A percentile compares a stretch with the other conserved stretches of the same genome.
These are phyloP conservation scores for Phytophthora idaei DNA, from an alignment of 352 stramenopile genomes.

Conservation along the genomic window DNA sequence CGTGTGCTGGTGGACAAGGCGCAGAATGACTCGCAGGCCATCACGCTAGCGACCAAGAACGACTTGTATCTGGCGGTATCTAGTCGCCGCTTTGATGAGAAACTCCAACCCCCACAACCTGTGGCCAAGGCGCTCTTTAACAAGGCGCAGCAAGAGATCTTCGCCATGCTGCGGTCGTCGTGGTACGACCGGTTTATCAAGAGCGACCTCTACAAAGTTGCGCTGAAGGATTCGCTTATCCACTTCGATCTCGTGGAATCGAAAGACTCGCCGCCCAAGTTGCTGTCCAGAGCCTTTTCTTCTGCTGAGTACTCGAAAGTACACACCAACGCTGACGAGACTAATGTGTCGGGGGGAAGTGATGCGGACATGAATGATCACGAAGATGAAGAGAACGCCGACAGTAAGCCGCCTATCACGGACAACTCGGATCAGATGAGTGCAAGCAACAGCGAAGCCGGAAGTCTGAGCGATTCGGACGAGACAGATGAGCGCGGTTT, in stretches of 20 bases:
- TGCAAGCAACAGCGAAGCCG: conserved; percentile 45
- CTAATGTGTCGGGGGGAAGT: conserved; percentile 8
- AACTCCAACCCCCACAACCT: conserved; percentile 46
- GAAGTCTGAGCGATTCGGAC: conserved; percentile 47
- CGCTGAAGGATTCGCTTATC: conserved; percentile 74
- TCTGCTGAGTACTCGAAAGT: conserved; percentile 40
- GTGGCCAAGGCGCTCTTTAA: conserved; percentile 56
- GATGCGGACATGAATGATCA: conserved; percentile 2
- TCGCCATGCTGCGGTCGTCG: conserved; percentile 76
- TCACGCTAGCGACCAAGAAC: conserved; percentile 77
- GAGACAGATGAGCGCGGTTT: conserved; percentile 53
- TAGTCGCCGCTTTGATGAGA: conserved; percentile 45
- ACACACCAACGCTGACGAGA: conserved; percentile 4
- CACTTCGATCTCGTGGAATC: conserved; percentile 62
- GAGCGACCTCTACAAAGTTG: conserved; percentile 83
- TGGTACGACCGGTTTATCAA: conserved; percentile 88
- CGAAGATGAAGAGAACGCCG: conserved; percentile 17
- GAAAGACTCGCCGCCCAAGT: conserved; percentile 71
- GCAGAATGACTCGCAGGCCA: conserved; percentile 78
- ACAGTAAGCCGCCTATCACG: conserved; percentile 27
- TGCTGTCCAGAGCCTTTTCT: conserved; percentile 68
- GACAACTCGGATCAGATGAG: conserved; percentile 25
- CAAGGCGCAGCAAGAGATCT: conserved; percentile 83
- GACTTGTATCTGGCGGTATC: conserved; percentile 62
- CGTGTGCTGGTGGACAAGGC: conserved; percentile 74